A percentile compares a stretch with the other conserved stretches of the same genome.
These are phyloP conservation scores for Pichia rugopelliculosa DNA, from an alignment of 805 yeast species.

Conservation along the genomic window DNA sequence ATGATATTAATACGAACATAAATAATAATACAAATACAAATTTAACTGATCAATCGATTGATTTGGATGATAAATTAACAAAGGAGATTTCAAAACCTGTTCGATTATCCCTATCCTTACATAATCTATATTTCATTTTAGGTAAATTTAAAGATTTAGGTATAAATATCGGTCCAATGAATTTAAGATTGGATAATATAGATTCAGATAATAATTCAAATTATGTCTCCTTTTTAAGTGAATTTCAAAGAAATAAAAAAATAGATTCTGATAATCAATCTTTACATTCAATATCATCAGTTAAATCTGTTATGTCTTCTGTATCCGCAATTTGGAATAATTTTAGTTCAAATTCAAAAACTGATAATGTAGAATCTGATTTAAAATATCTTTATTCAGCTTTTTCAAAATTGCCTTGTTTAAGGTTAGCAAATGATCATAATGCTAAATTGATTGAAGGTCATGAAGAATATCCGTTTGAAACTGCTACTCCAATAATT, in stretches of 20 bases:
- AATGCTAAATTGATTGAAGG: slow-evolving; percentile 51
- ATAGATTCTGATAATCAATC: slow-evolving; percentile 35
- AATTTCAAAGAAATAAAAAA: slow-evolving; percentile 35
- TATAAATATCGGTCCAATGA: slow-evolving; percentile 52
- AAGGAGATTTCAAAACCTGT: slow-evolving; percentile 37
- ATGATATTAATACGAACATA: not conserved
- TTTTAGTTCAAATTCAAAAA: slow-evolving; percentile 32
- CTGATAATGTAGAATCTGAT: slow-evolving; percentile 35
- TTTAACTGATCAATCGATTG: slow-evolving; percentile 2
- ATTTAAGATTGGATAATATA: slow-evolving; percentile 50
- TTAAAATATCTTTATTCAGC: slow-evolving; percentile 52
- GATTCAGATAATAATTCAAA: slow-evolving; percentile 42
- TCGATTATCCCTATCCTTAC: slow-evolving; percentile 50
- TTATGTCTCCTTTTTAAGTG: slow-evolving; percentile 53
- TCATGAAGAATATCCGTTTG: slow-evolving; percentile 66
- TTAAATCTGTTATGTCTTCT: slow-evolving; percentile 44
- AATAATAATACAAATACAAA: not conserved
- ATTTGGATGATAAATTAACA: slow-evolving; percentile 10
- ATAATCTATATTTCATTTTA: slow-evolving; percentile 55
- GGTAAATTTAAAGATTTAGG: slow-evolving; percentile 46
- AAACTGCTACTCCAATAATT: slow-evolving; percentile 57
- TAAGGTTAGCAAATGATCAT: slow-evolving; percentile 51
- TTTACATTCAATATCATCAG: slow-evolving; percentile 51
- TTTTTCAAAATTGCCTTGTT: slow-evolving; percentile 59
- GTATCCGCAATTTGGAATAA: slow-evolving; percentile 36